Conservation (phyloP, 225 moss, liverwort and hornwort species). For the Sphagnum tenellum region DNA sequence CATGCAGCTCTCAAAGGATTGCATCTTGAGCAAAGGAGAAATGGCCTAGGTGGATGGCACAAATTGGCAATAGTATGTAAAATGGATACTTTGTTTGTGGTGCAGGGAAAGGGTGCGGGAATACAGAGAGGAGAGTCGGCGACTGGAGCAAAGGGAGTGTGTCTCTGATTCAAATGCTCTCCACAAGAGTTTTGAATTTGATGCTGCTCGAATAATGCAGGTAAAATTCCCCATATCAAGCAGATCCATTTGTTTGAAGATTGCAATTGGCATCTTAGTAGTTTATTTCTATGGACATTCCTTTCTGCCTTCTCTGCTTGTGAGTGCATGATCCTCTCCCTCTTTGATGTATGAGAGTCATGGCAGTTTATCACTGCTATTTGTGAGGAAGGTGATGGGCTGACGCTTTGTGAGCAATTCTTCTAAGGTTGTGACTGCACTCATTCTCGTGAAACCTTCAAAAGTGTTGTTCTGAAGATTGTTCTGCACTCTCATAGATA, state of each 20-base stretch:
- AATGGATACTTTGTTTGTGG: background rate
- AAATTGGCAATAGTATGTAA: background rate
- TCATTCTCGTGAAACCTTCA: background rate
- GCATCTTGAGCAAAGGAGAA: no score
- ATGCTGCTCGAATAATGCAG: conserved; percentile 91
- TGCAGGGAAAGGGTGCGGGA: conserved; percentile 77
- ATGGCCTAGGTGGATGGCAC: no score
- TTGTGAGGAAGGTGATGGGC: background rate
- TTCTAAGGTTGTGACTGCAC: no score
- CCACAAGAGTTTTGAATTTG: conserved; percentile 78
- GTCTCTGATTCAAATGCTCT: conserved; percentile 66
- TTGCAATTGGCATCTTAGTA: no score
- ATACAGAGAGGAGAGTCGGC: conserved; percentile 90
- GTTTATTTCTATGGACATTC: no score
- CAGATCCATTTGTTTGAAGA: no score
- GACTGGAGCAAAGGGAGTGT: conserved; percentile 82
- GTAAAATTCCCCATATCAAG: conserved; percentile 12
- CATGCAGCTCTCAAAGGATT: no score
- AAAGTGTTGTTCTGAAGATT: background rate
- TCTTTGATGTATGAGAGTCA: background rate
- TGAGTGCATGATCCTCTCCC: no score
- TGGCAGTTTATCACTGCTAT: background rate
- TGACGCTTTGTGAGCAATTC: no score
- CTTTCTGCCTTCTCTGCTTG: no score
- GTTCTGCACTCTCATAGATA: background rate